Conservation (phyloP, 441 rosid genomes). For the Brassica balearica region DNA sequence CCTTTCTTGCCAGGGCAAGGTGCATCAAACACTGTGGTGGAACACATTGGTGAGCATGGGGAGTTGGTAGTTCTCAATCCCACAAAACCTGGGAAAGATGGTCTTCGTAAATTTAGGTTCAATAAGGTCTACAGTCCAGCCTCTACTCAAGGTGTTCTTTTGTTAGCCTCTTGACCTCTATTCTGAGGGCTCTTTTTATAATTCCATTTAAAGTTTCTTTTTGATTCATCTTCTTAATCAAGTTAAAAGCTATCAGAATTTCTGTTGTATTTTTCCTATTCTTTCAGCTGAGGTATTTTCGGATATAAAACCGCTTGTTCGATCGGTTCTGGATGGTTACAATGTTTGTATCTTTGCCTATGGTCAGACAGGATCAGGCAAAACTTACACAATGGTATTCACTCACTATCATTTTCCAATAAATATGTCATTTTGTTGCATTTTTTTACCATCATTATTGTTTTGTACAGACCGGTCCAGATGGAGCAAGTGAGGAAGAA, state of each 20-base stretch:
- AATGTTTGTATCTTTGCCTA: slow-evolving; percentile 77
- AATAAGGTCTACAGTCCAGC: slow-evolving; percentile 77
- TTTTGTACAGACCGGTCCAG: slow-evolving; percentile 60
- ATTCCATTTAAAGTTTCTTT: slow-evolving; percentile 1
- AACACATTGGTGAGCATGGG: slow-evolving; percentile 76
- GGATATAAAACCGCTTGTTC: slow-evolving; percentile 60
- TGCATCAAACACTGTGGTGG: slow-evolving; percentile 56
- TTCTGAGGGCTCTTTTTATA: not conserved
- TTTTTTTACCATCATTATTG: slow-evolving; percentile 15
- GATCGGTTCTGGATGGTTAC: slow-evolving; percentile 72
- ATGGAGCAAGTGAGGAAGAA: slow-evolving; percentile 55
- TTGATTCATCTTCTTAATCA: slow-evolving; percentile 7
- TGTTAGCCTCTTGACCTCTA: slow-evolving; percentile 18
- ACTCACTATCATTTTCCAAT: slow-evolving; percentile 26
- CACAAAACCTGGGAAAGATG: slow-evolving; percentile 84
- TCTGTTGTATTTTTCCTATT: slow-evolving; percentile 9
- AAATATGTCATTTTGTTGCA: slow-evolving; percentile 3
- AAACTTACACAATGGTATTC: slow-evolving; percentile 70
- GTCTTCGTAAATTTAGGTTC: slow-evolving; percentile 69
- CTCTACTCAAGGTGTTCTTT: slow-evolving; percentile 79
- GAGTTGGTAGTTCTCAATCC: slow-evolving; percentile 75
- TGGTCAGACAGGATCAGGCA: slow-evolving; percentile 83
- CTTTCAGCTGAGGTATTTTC: slow-evolving; percentile 67
- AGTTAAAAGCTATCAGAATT: not conserved
- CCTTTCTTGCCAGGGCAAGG: slow-evolving; percentile 69